A percentile compares a stretch with the other conserved stretches of the same genome.
phyloP scores from a whole-genome alignment of 1,284 basidiomycete species.

The Ustilago shanxiensis region DNA sequence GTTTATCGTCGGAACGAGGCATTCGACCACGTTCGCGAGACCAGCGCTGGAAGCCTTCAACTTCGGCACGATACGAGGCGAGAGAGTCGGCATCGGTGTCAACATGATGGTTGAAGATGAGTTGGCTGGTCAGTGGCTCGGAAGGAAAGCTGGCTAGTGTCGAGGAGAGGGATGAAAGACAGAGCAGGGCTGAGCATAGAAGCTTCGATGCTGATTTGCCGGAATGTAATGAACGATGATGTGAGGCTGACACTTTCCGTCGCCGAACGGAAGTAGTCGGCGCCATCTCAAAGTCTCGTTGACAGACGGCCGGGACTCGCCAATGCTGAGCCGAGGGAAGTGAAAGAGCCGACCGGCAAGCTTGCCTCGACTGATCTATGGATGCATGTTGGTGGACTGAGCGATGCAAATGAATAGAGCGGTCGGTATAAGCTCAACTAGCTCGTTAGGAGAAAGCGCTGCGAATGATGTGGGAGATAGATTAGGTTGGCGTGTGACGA shows the following conservation, averaged over 20 bases:
- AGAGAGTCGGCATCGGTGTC: slow-evolving; percentile 37
- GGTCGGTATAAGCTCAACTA: no score
- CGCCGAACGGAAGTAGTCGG: background rate
- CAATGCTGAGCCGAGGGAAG: no score
- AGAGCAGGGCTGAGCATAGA: slow-evolving; percentile 13
- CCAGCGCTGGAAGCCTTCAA: slow-evolving; percentile 51
- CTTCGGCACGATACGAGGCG: slow-evolving; percentile 41
- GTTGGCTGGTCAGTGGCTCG: slow-evolving; percentile 38
- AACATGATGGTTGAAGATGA: slow-evolving; percentile 40
- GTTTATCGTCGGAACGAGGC: slow-evolving; percentile 54
- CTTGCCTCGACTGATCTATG: background rate
- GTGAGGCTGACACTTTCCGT: background rate
- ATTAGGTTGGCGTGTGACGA: no score
- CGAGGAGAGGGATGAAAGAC: slow-evolving; percentile 10
- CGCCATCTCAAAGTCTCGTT: background rate
- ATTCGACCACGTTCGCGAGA: slow-evolving; percentile 52
- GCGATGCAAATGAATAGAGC: background rate
- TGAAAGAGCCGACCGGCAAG: background rate
- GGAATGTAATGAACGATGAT: background rate
- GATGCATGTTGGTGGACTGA: background rate
- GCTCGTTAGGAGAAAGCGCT: background rate
- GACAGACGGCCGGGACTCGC: no score
- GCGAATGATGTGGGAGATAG: no score
- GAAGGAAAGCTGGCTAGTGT: slow-evolving; percentile 29
- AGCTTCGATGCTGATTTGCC: background rate